Base-by-base conservation (phyloP, 2,329 filamentous ascomycete species). In the Pezicula carpinea region DNA sequence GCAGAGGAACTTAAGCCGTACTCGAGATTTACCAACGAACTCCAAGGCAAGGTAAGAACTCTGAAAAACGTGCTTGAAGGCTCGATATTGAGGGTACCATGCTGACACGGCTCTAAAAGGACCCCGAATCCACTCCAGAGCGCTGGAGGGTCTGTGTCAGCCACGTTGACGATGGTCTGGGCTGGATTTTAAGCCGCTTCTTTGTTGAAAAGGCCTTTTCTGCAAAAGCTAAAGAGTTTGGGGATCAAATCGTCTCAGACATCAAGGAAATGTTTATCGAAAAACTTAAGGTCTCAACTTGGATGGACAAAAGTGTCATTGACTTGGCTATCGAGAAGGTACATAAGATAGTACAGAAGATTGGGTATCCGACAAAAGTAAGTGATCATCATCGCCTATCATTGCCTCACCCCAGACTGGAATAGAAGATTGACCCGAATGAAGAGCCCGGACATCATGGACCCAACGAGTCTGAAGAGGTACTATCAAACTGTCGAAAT, bases 121-220 rank as follows among this genome's bases (percentile, higher is more conserved):
- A 83, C 46, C 75, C 81, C 1, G 73, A 84, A 43, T 77, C 81
- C 2, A 73, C 71, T 17, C 68, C 79, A 13, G 84, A 87, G 57
- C 73, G 83, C 41, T 87, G 83, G 83, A 74, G 82, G 55, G 81
- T 72, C 6, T 88, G 84, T 55, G 73, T 87, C 22, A 61, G 61
- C 6, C 71, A 75, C 29, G 72, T 83, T 5, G 80, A 85, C 52
- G 62, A 65, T 18, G 75, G 76, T 5, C 62, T 88, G 18, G 77
- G 77, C 2, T 88, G 83, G 83, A 82, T 85, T 41, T 66, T 87
- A 14, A 84, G 82, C 59, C 78, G 82, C 18, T 87, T 88, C 67
- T 89, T 83, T 53, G 73, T 88, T 2, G 77, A 87, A 51, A 79
- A 79, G 41, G 75, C 82, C 1, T 89, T 88, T 57, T 80, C 82